phyloP scores from a whole-genome alignment of 805 yeast genomes.

The Myxozyma melibiosi region DNA sequence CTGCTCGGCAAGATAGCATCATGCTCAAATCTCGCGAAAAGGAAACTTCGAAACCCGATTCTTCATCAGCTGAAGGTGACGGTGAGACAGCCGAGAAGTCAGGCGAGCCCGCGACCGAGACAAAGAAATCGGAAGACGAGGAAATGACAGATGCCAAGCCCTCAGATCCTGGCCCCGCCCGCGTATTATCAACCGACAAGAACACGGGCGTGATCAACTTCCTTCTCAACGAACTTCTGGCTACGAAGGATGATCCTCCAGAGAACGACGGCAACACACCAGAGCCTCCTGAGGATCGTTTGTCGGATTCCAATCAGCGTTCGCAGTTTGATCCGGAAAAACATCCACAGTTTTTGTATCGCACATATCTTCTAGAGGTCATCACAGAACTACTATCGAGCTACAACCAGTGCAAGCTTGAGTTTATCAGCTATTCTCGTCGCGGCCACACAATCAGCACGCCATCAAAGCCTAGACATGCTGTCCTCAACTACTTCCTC shows the following conservation, averaged over 20 bases:
- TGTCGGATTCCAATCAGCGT: background rate
- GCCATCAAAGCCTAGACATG: conserved; percentile 64
- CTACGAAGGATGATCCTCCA: conserved; percentile 40
- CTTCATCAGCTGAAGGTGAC: background rate
- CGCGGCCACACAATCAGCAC: conserved; percentile 19
- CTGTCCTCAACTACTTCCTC: conserved; percentile 73
- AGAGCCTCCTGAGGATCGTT: background rate
- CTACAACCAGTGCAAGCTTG: conserved; percentile 78
- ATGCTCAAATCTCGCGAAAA: conserved; percentile 15
- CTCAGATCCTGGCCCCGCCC: conserved; percentile 35
- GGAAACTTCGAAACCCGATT: background rate
- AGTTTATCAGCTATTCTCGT: conserved; percentile 75
- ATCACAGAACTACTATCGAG: conserved; percentile 74
- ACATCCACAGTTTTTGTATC: conserved; percentile 64
- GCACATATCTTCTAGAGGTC: conserved; percentile 66
- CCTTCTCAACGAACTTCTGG: conserved; percentile 67
- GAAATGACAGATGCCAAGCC: conserved; percentile 39
- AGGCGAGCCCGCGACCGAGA: background rate
- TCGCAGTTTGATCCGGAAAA: conserved; percentile 34
- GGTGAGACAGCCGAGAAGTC: conserved; percentile 9
- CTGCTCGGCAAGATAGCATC: conserved; percentile 25
- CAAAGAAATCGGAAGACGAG: conserved; percentile 14
- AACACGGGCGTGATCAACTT: conserved; percentile 63
- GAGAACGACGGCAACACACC: background rate
- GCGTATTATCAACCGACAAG: conserved; percentile 22